Percentiles rank a stretch among this genome's conserved stretches.
Conservation (phyloP, 306 rosid species). For the Herpetospermum pedunculosum region DNA sequence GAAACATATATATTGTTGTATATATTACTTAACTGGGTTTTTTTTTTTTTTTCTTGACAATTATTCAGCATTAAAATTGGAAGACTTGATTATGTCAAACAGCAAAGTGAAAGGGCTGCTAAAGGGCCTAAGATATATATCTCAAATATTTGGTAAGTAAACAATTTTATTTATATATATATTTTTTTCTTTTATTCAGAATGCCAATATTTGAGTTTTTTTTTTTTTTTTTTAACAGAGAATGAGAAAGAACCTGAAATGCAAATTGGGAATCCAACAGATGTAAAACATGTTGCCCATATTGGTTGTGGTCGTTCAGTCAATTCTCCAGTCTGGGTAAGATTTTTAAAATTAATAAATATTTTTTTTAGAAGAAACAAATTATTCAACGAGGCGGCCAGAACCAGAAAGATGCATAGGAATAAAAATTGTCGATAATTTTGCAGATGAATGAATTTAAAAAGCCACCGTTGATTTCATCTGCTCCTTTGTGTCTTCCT, state of each 20-base stretch:
- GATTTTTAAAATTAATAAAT: not conserved
- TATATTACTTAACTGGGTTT: not conserved
- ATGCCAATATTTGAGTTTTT: not conserved
- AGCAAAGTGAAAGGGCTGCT: constrained; percentile 78
- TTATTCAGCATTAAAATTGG: not conserved
- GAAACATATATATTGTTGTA: no score
- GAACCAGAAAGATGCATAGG: no score
- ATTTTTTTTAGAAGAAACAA: no score
- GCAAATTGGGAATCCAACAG: constrained; percentile 78
- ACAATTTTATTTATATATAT: not conserved
- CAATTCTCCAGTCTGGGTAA: constrained; percentile 77
- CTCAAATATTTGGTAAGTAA: constrained; percentile 74
- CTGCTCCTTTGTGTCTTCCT: constrained; percentile 7
- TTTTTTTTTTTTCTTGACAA: not conserved
- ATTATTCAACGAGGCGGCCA: no score
- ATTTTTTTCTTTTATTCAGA: not conserved
- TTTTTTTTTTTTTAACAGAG: no score
- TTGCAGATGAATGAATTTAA: constrained; percentile 65
- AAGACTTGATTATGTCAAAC: constrained; percentile 26
- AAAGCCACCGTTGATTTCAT: constrained; percentile 19
- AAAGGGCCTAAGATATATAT: constrained; percentile 71
- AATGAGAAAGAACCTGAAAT: constrained; percentile 52
- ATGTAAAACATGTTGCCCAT: constrained; percentile 91
- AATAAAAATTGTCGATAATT: not conserved
- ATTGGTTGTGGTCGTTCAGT: constrained; percentile 73